Evolutionary conservation across 2,329 filamentous ascomycete species (phyloP).

Genomic region (Penicillium sp.): DNA sequence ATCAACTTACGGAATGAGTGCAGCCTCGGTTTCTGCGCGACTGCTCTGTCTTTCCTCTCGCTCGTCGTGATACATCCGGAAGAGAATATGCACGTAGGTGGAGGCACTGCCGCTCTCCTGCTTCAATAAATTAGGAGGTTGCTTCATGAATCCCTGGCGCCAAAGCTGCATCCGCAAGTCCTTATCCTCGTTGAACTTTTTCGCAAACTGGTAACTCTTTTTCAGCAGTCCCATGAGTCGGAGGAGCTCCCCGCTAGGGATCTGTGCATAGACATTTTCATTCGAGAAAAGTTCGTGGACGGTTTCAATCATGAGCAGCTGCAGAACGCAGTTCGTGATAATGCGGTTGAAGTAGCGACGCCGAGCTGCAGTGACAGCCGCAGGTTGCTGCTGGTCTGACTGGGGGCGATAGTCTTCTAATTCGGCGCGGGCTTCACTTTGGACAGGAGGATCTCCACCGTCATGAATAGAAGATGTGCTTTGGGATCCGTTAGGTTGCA

Average conservation of each 20-base stretch:
- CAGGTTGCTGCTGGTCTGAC: constrained; percentile 76
- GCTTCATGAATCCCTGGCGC: constrained; percentile 99
- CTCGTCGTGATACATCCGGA: constrained; percentile 95
- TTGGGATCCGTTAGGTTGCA: constrained; percentile 31
- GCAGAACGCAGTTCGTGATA: constrained; percentile 95
- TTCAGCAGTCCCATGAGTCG: constrained; percentile 92
- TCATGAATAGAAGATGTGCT: constrained; percentile 32
- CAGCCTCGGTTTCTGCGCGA: constrained; percentile 80
- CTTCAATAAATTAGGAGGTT: constrained; percentile 94
- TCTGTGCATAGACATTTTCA: constrained; percentile 88
- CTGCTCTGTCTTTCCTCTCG: constrained; percentile 76
- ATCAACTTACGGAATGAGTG: constrained; percentile 69
- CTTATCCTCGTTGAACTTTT: constrained; percentile 96
- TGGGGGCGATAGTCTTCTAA: constrained; percentile 87
- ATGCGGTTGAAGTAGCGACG: constrained; percentile 98
- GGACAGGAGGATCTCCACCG: constrained; percentile 34
- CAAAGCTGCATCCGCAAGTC: constrained; percentile 91
- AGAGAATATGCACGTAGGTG: constrained; percentile 92
- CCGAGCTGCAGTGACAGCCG: constrained; percentile 88
- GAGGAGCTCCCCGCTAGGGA: constrained; percentile 84
- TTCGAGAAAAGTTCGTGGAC: constrained; percentile 99
- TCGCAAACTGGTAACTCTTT: constrained; percentile 93
- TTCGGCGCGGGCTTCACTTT: constrained; percentile 38
- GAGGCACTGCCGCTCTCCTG: constrained; percentile 91
- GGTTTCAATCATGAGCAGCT: constrained; percentile 98